Conservation (phyloP, 805 yeast genomes). For the Metschnikowia aberdeeniae region DNA sequence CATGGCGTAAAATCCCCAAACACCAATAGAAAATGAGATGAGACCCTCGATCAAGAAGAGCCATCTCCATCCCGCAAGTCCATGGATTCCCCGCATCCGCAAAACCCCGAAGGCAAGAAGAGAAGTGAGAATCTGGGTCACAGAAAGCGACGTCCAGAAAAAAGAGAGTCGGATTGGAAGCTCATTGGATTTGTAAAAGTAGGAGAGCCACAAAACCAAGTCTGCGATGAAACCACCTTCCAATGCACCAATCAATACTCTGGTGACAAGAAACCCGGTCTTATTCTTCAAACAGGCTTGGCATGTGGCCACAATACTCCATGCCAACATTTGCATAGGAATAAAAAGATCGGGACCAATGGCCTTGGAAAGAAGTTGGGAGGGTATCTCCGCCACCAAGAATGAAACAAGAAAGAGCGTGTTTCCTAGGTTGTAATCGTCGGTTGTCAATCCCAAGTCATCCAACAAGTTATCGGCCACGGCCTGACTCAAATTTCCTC, state of each 20-base stretch:
- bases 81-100: constrained; percentile 42
- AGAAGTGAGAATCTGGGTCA: constrained; percentile 44
- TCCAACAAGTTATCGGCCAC: constrained; percentile 51
- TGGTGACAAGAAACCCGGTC: constrained; percentile 43
- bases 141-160: constrained; percentile 55
- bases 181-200: constrained; percentile 59
- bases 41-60: constrained; percentile 62
- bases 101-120: constrained; percentile 51
- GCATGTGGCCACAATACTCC: constrained; percentile 54
- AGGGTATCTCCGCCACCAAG: constrained; percentile 57
- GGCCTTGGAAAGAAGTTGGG: constrained; percentile 60
- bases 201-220: constrained; percentile 52
- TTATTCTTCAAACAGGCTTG: constrained; percentile 45
- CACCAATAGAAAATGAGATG: constrained; percentile 51
- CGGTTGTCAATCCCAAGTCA: constrained; percentile 51
- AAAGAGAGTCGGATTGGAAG: constrained; percentile 54
- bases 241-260: constrained; percentile 52
- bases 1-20: constrained; percentile 43
- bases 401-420: constrained; percentile 53
- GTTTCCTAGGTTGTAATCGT: constrained; percentile 56
- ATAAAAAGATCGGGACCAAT: constrained; percentile 63
- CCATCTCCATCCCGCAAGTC: constrained; percentile 60
- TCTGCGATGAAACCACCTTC: constrained; percentile 66
- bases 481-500: constrained; percentile 56
- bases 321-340: constrained; percentile 51